Conservation (phyloP, 805 yeast species). For the Pichia insulana region DNA sequence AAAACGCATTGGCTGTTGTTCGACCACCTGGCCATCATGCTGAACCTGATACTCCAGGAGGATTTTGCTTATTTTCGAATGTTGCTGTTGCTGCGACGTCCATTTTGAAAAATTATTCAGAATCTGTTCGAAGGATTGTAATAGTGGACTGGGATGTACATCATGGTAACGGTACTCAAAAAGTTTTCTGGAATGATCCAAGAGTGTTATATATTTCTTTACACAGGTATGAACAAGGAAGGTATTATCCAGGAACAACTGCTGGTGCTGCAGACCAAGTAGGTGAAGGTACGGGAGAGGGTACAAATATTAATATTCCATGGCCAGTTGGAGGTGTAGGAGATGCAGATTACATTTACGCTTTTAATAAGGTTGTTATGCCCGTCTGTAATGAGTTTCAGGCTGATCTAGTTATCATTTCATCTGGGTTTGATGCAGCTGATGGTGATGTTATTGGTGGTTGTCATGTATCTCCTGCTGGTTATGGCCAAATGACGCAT, state of each 20-base stretch:
- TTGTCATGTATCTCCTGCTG: conserved; percentile 91
- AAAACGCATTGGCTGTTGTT: conserved; percentile 87
- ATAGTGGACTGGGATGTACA: conserved; percentile 97
- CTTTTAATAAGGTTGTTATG: conserved; percentile 76
- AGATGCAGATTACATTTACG: conserved; percentile 92
- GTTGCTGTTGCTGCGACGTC: conserved; percentile 95
- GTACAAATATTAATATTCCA: conserved; percentile 82
- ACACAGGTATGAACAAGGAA: conserved; percentile 88
- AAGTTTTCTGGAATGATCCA: conserved; percentile 82
- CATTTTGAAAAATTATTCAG: conserved; percentile 76
- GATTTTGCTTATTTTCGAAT: conserved; percentile 90
- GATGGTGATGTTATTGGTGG: conserved; percentile 97
- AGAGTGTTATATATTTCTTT: conserved; percentile 84
- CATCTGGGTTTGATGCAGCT: conserved; percentile 98
- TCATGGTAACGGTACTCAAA: conserved; percentile 98
- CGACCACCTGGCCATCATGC: conserved; percentile 99
- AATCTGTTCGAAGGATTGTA: conserved; percentile 72
- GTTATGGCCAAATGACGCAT: conserved; percentile 95
- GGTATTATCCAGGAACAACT: conserved; percentile 87
- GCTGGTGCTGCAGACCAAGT: conserved; percentile 75
- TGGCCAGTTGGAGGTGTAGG: conserved; percentile 91
- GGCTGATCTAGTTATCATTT: conserved; percentile 87
- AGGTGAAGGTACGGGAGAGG: conserved; percentile 83
- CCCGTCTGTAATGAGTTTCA: conserved; percentile 84
- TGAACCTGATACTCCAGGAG: conserved; percentile 95